Conservation (phyloP, 441 rosid species). For the Cnidoscolus chayamansa region DNA sequence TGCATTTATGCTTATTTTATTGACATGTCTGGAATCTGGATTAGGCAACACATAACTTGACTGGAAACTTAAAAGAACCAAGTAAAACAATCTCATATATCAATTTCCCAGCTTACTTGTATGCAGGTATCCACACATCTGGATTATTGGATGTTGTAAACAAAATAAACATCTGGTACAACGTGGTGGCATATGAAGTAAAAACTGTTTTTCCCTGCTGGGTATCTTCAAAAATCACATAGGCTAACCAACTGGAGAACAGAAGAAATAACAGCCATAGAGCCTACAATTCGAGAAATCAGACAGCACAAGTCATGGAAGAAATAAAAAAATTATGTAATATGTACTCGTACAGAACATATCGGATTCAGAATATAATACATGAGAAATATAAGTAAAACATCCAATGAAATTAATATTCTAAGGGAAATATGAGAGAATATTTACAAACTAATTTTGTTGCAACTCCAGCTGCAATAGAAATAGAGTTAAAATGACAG, state of each 20-base stretch:
- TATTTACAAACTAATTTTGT: slow-evolving; percentile 2
- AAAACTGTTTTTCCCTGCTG: slow-evolving; percentile 64
- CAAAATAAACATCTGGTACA: slow-evolving; percentile 85
- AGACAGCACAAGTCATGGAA: slow-evolving; percentile 19
- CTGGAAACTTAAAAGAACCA: not conserved
- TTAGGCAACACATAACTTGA: not conserved
- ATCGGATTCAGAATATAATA: slow-evolving; percentile 6
- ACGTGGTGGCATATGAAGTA: slow-evolving; percentile 72
- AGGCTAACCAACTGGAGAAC: slow-evolving; percentile 91
- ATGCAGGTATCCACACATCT: slow-evolving; percentile 98
- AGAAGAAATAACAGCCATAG: slow-evolving; percentile 82
- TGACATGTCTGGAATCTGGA: not conserved
- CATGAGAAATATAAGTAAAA: slow-evolving; percentile 5
- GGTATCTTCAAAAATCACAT: slow-evolving; percentile 95
- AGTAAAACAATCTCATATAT: not conserved
- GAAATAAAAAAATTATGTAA: slow-evolving; percentile 1
- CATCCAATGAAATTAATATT: not conserved
- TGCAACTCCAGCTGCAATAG: slow-evolving; percentile 12
- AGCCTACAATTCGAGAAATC: slow-evolving; percentile 59
- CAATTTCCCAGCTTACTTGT: slow-evolving; percentile 58
- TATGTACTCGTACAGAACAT: not conserved
- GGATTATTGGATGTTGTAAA: slow-evolving; percentile 99
- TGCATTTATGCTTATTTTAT: not conserved
- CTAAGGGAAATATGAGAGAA: not conserved
- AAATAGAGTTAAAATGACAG: slow-evolving; percentile 14